Percentiles rank a stretch among this genome's conserved stretches.
These are phyloP conservation scores for Blepharisma japonicum DNA, from an alignment of 73 alveolate genomes.

Conservation along the genomic window DNA sequence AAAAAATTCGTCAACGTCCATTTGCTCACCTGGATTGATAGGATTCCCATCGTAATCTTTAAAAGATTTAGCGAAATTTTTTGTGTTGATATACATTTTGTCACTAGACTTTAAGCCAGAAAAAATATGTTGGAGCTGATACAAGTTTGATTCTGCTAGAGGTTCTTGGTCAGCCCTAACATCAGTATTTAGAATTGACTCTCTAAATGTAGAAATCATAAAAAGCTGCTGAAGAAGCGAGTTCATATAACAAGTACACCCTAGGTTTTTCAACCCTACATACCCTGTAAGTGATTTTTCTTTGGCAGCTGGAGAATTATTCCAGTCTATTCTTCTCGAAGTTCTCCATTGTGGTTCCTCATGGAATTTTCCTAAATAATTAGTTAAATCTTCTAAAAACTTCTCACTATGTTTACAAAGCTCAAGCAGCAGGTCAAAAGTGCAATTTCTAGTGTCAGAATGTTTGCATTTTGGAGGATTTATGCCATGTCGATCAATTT, in stretches of 20 bases:
- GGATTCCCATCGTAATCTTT: slow-evolving; percentile 75
- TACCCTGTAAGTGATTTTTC: slow-evolving; percentile 68
- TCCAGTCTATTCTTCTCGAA: slow-evolving; percentile 61
- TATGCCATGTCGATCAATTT: not conserved
- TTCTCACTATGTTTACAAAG: not conserved
- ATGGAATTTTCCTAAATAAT: not conserved
- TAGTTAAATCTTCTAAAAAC: not conserved
- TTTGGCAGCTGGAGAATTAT: slow-evolving; percentile 45
- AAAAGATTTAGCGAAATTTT: slow-evolving; percentile 20
- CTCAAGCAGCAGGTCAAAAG: slow-evolving; percentile 1
- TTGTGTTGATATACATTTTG: not conserved
- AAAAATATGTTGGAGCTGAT: slow-evolving; percentile 18
- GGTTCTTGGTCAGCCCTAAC: not conserved
- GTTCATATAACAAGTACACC: slow-evolving; percentile 96
- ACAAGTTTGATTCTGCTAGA: not conserved
- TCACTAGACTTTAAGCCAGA: slow-evolving; percentile 29
- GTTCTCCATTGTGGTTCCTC: slow-evolving; percentile 79
- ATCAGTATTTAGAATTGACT: slow-evolving; percentile 32
- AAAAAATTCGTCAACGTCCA: slow-evolving; percentile 96
- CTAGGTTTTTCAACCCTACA: slow-evolving; percentile 89
- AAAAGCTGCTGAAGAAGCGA: slow-evolving; percentile 87
- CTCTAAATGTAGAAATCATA: slow-evolving; percentile 72
- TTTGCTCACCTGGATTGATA: slow-evolving; percentile 72
- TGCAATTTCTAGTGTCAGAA: not conserved
- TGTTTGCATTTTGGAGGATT: slow-evolving; percentile 34